Base-by-base conservation (phyloP, 441 rosid genomes). In the Adansonia rubrostipa region DNA sequence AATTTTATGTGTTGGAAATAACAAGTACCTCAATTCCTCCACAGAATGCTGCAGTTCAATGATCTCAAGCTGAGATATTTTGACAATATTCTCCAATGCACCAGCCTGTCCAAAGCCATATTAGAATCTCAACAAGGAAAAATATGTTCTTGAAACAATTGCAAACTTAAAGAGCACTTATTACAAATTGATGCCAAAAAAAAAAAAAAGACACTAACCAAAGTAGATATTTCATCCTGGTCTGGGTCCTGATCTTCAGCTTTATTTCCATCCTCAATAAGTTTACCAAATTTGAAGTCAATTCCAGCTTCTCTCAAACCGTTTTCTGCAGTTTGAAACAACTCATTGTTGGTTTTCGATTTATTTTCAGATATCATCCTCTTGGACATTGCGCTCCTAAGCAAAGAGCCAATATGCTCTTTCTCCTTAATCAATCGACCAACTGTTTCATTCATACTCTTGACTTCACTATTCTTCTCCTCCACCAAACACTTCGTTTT, bases 41-140 rank as follows among this genome's bases (percentile, higher is more conserved):
- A 86, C 88, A 13, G 89, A 82, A 84, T 91, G 97, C 82, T 79
- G 90, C 61, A 92, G 88, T 80, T 90, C 94, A 71, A 91, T 82
- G 63, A 94, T 92, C 88, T 96, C 92, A 62, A 94, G 89, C 83
- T 96, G 99, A 69, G 98, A 92, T 88, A 86, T 88, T 88, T 94
- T 93, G 61, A 94, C 91, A 70, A 96, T 92, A 83, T 91, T 92
- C 92, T 94, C 98, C 88, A 94, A 81, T 66, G 99, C 89, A 80
- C 90, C 94, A 74, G 98, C 98, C 98, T 96, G 86, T 69, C 61
- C 71, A 62, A 75, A 76, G 58, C 75, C 9, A 75, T 58, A 72
- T 71, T 47, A 78, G 28, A 73, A 15, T 54, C 70, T 79, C 71
- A 71, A 54, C 57, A 77, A 68, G 80, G 68, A 57, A 6, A 0